Evolutionary conservation across 345 rosid genomes (phyloP), one percentile per base, ranked within the genome.

Genomic region (Syzygium aromaticum): DNA sequence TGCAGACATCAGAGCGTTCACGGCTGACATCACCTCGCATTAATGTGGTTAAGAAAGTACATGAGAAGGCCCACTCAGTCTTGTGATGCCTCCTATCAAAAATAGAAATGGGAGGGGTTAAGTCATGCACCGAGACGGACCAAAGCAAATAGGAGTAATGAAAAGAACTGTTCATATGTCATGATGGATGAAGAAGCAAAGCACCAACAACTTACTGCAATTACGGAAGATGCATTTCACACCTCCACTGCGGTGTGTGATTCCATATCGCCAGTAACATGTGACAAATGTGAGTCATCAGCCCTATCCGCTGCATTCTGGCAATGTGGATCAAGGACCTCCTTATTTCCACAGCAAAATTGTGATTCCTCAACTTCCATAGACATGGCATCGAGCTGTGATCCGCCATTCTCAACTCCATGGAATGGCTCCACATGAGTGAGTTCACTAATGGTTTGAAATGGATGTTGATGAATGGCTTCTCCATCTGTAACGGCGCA

Each of bases 271-370:
- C 85, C 86, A 85, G 85, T 51, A 54, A 87, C 90, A 77, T 86
- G 89, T 51, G 91, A 53, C 61, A 90, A 86, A 82, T 89, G 90
- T 51, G 89, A 82, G 78, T 87, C 88, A 46, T 77, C 88, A 25
- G 54, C 86, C 57, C 88, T 87, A 21, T 84, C 77, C 61, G 73
- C 63, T 27, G 86, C 77, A 64, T 64, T 85, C 38, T 84, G 83
- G 67, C 84, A 56, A 51, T 59, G 86, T 25, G 87, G 61, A 54
- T 80, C 63, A 80, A 54, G 87, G 40, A 80, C 30, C 52, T 86
- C 86, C 63, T 61, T 86, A 51, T 59, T 51, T 63, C 85, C 85
- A 38, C 85, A 82, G 23, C 64, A 30, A 73, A 80, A 84, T 30
- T 84, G 88, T 16, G 85, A 59, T 38, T 85, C 88, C 11, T 77